Conservation (phyloP, 140 eudicot genomes). For the Stevia rebaudiana region DNA sequence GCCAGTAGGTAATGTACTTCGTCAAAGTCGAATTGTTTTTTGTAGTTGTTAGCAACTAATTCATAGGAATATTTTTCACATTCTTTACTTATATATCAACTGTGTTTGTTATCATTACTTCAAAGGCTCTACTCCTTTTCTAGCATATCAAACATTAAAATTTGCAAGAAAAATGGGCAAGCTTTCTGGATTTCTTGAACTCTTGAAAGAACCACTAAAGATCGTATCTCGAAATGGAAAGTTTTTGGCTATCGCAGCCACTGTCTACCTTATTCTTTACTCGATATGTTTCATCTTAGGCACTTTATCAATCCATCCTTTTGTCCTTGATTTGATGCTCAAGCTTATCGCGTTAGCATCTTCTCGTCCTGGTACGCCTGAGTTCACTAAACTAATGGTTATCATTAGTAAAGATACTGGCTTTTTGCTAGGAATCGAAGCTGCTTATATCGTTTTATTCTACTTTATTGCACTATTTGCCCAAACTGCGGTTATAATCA, state of each 20-base stretch:
- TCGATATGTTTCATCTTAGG: constrained; percentile 21
- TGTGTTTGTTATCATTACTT: background rate
- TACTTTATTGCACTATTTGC: constrained; percentile 8
- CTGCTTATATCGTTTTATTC: background rate
- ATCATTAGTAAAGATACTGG: constrained; percentile 23
- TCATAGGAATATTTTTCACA: too few species aligned
- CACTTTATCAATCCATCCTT: constrained; percentile 13
- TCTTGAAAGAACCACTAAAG: constrained; percentile 30
- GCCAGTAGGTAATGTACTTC: too few species aligned
- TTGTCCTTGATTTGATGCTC: background rate
- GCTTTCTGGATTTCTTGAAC: constrained; percentile 20
- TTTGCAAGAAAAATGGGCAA: constrained; percentile 15
- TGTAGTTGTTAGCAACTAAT: too few species aligned
- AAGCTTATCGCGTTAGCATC: constrained; percentile 1
- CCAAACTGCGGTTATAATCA: constrained; percentile 16
- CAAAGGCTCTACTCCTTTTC: background rate
- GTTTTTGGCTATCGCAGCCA: constrained; percentile 29
- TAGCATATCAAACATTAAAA: background rate
- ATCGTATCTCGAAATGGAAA: constrained; percentile 29
- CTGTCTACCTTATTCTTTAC: constrained; percentile 22
- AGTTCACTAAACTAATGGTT: constrained; percentile 10
- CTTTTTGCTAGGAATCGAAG: constrained; percentile 20
- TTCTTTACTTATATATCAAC: too few species aligned
- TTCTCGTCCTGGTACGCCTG: constrained; percentile 22
- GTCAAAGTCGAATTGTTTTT: too few species aligned